A percentile compares a stretch with the other conserved stretches of the same genome.
Conservation (phyloP, 1,284 basidiomycete species). For the Mycosarcoma mackinlayi region DNA sequence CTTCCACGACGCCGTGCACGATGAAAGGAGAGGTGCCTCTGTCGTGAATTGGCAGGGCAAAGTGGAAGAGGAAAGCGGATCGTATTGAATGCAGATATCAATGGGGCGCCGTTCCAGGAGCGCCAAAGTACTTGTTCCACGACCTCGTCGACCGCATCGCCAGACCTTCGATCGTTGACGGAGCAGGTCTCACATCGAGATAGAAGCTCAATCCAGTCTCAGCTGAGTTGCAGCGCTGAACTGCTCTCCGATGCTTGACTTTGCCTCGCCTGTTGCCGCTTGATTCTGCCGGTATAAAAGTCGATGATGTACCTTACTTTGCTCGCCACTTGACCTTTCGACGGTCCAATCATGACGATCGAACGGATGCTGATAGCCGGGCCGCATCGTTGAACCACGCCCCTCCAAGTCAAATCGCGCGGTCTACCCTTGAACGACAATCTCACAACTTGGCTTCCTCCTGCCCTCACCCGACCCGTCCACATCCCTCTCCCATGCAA, state of each 20-base stretch:
- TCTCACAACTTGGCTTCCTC: slow-evolving; percentile 78
- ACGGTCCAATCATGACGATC: slow-evolving; percentile 98
- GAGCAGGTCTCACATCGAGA: slow-evolving; percentile 90
- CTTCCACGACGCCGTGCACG: no score
- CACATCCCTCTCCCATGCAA: slow-evolving; percentile 82
- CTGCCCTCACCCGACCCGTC: slow-evolving; percentile 12
- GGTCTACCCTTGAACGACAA: slow-evolving; percentile 78
- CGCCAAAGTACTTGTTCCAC: slow-evolving; percentile 40
- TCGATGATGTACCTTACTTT: slow-evolving; percentile 95
- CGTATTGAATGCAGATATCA: no score
- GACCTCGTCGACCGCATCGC: slow-evolving; percentile 74
- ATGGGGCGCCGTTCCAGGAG: slow-evolving; percentile 24
- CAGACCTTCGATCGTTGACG: slow-evolving; percentile 89
- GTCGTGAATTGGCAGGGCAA: no score
- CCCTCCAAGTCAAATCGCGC: slow-evolving; percentile 75
- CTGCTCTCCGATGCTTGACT: slow-evolving; percentile 13
- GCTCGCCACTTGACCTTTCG: slow-evolving; percentile 83
- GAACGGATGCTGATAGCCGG: slow-evolving; percentile 95
- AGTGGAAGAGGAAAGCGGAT: no score
- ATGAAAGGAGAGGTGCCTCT: no score
- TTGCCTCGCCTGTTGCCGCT: slow-evolving; percentile 60
- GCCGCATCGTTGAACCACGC: slow-evolving; percentile 83
- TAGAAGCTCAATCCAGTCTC: slow-evolving; percentile 76
- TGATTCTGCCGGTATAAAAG: slow-evolving; percentile 86
- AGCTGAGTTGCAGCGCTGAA: slow-evolving; percentile 23